These are phyloP conservation scores for Mimosa bimucronata DNA, from an alignment of 306 rosid genomes.

Conservation along the genomic window DNA sequence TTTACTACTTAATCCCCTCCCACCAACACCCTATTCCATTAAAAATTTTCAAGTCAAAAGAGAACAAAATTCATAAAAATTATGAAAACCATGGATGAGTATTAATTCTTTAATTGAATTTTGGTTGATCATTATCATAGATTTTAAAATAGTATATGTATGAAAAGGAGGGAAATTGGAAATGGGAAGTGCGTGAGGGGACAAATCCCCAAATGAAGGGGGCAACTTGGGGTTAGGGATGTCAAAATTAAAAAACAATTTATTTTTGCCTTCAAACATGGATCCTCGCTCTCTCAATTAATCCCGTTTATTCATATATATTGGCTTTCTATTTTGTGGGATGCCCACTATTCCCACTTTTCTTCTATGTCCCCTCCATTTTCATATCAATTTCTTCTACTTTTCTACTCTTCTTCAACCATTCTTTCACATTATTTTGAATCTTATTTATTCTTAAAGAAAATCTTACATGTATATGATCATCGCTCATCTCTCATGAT, in stretches of 20 bases:
- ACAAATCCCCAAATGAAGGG: conserved; percentile 60
- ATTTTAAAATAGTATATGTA: neutral
- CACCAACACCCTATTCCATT: neutral
- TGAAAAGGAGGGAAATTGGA: neutral
- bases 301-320: conserved; percentile 1
- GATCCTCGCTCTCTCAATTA: neutral
- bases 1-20: neutral
- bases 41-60: neutral
- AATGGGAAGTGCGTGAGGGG: conserved; percentile 12
- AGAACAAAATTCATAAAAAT: neutral
- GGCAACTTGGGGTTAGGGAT: conserved; percentile 44
- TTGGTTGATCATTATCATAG: neutral
- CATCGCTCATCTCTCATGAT: neutral
- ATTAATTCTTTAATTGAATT: neutral
- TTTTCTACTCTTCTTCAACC: neutral
- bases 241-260: neutral
- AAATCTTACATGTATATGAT: neutral
- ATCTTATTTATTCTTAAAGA: neutral
- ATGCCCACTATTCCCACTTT: neutral
- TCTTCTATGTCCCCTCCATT: neutral
- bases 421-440: neutral
- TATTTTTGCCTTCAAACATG: conserved; percentile 11
- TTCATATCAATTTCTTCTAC: neutral
- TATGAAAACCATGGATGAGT: neutral
- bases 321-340: conserved; percentile 5